Base-by-base conservation (phyloP, 129 eudicot genomes). In the Centaurea solstitialis region DNA sequence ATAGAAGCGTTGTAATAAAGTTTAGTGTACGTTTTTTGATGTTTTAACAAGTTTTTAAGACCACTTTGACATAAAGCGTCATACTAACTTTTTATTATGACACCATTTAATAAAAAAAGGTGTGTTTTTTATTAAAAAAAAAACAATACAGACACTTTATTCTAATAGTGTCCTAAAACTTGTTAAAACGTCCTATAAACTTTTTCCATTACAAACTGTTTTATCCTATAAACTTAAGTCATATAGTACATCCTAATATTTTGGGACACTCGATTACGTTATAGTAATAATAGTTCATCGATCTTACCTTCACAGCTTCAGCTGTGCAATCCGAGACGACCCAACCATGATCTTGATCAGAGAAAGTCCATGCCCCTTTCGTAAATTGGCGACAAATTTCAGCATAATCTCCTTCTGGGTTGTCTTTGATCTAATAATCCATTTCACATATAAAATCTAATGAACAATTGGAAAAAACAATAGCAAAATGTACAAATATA, bases 281-380 rank as follows among this genome's bases (percentile, higher is more conserved):
- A 2, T 6, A 57, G 9, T 57, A 9, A 57, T 22, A 57, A 57
- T 57, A 7, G 8, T 57, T 57, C 21, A 1, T 1, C 9, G 65
- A n/a, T 17, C 53, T 18, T 40, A 78, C 81, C 81, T 78, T 78
- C 12, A 78, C 41, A 21, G 81, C 61, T 47, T 78, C 81, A 2
- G 81, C 74, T 39, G 81, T 78, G 75, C 81, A 78, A 73, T 78
- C 81, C 2, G 81, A 68, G 23, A 78, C 81, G 53, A 67, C 81
- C 81, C 81, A 78, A 43, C 81, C 81, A 0, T 78, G 81, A 68
- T 78, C 81, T 68, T 78, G 81, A 47, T 78, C 81, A 2, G 81
- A 78, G 45, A 78, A 78, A 68, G 81, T 78, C 81, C 81, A 78
- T 0, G 81, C 53, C 35, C 81, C 81, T 68, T 78, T 78, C 4